Conservation (phyloP, 2,329 filamentous ascomycete genomes). For the Epichloe festucae region DNA sequence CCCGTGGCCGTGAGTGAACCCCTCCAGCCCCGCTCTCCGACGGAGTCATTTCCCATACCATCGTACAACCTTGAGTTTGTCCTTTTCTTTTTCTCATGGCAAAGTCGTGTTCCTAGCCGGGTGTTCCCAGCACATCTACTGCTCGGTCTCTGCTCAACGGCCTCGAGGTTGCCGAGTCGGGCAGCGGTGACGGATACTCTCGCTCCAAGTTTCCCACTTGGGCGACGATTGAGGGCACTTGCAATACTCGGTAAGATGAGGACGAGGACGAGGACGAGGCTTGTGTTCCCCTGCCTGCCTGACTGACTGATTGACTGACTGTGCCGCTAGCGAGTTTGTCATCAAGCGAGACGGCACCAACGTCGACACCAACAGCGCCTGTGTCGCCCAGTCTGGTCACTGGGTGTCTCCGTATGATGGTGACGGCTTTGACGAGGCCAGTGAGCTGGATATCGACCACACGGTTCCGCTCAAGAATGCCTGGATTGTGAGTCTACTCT, state of each 20-base stretch:
- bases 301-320: not conserved
- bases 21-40: not conserved
- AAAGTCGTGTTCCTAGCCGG: conserved; percentile 27
- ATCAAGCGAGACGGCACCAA: conserved; percentile 58
- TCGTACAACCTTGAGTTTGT: too few relatives aligned
- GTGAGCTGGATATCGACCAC: conserved; percentile 71
- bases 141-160: conserved; percentile 45
- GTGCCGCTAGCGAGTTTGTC: conserved; percentile 44
- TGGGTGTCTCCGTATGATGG: conserved; percentile 69
- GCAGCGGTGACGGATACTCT: conserved; percentile 44
- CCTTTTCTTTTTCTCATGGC: not conserved
- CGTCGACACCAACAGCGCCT: conserved; percentile 46
- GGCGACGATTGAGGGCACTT: conserved; percentile 50
- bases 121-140: conserved; percentile 45
- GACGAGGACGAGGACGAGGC: too few relatives aligned
- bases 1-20: conserved; percentile 13
- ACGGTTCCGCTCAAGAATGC: conserved; percentile 71
- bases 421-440: conserved; percentile 51
- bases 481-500: conserved; percentile 47
- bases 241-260: conserved; percentile 47
- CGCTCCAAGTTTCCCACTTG: conserved; percentile 61
- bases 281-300: not conserved
- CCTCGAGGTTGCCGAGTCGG: conserved; percentile 44
- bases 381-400: conserved; percentile 48
- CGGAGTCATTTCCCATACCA: too few relatives aligned